phyloP scores from a whole-genome alignment of 129 eudicot species.

The Lactuca sativa region DNA sequence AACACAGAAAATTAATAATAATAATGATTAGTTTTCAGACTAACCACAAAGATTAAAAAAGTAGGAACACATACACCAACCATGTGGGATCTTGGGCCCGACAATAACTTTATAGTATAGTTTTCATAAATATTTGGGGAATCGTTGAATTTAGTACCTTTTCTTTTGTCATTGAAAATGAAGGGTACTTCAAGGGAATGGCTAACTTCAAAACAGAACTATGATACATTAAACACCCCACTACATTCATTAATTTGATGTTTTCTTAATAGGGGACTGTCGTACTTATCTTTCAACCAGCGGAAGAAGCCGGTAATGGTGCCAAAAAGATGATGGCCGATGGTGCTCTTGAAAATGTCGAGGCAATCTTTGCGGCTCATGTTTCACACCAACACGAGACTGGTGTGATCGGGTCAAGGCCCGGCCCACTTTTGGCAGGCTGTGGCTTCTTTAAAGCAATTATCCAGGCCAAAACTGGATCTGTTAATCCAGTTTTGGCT shows the following conservation, averaged over 20 bases:
- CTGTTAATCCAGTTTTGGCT: slow-evolving; percentile 53
- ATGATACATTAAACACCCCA: neutral
- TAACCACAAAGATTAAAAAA: neutral
- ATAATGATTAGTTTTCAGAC: neutral
- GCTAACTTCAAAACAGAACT: too few relatives aligned
- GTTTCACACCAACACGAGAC: slow-evolving; percentile 73
- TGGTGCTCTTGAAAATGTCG: slow-evolving; percentile 77
- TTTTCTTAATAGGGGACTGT: slow-evolving; percentile 66
- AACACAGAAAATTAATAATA: neutral
- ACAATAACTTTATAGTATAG: neutral
- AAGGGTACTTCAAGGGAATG: neutral
- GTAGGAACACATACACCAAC: slow-evolving; percentile 9
- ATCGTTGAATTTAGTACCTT: neutral
- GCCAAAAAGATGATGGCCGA: slow-evolving; percentile 85
- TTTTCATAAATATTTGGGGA: neutral
- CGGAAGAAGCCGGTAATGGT: slow-evolving; percentile 98
- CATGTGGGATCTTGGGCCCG: slow-evolving; percentile 14
- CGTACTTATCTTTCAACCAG: slow-evolving; percentile 84
- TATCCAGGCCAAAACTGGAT: slow-evolving; percentile 31
- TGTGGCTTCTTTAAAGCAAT: slow-evolving; percentile 85
- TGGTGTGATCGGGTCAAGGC: slow-evolving; percentile 73
- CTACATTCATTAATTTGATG: neutral
- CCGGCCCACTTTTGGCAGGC: slow-evolving; percentile 90
- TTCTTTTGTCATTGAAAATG: neutral
- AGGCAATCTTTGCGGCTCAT: slow-evolving; percentile 84